Evolutionary conservation across 1,284 basidiomycete species (phyloP).

Genomic region (Pseudomicrostroma phylloplanum): DNA sequence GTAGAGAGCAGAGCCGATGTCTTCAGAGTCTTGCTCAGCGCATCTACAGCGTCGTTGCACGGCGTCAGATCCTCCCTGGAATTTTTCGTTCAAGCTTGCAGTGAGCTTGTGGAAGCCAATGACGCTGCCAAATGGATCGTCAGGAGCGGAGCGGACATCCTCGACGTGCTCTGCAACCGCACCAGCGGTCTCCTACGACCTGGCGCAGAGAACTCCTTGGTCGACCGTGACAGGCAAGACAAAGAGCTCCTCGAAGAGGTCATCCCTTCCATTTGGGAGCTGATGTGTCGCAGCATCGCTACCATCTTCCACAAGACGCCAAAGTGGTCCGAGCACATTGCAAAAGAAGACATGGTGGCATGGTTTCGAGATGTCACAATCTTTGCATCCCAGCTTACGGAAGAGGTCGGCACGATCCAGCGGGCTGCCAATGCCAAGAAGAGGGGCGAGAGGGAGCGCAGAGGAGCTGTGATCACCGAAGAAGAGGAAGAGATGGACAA

Average conservation of each 20-base stretch:
- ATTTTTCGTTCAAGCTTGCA: constrained; percentile 24
- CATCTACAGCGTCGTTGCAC: constrained; percentile 20
- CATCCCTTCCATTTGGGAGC: constrained; percentile 35
- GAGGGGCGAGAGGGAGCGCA: background rate
- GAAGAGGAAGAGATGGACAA: constrained; percentile 19
- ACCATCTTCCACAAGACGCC: constrained; percentile 43
- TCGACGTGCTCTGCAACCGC: constrained; percentile 42
- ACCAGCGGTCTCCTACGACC: constrained; percentile 41
- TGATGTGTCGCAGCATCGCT: constrained; percentile 38
- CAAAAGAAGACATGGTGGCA: constrained; percentile 35
- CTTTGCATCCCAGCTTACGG: constrained; percentile 44
- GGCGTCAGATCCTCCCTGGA: constrained; percentile 28
- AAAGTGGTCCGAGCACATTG: constrained; percentile 26
- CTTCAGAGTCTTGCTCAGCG: constrained; percentile 34
- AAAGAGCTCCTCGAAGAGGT: constrained; percentile 19
- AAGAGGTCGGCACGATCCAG: constrained; percentile 31
- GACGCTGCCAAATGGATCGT: constrained; percentile 41
- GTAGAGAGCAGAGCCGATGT: constrained; percentile 35
- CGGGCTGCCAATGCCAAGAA: constrained; percentile 18
- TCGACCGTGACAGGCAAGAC: constrained; percentile 19
- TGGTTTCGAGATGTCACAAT: constrained; percentile 47
- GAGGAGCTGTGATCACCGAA: constrained; percentile 1
- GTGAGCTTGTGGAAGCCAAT: constrained; percentile 31
- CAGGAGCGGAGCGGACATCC: constrained; percentile 39
- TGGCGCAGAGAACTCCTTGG: constrained; percentile 33